Conservation (phyloP, 2,329 filamentous ascomycete species). For the Arthrobotrys entomopaga region DNA sequence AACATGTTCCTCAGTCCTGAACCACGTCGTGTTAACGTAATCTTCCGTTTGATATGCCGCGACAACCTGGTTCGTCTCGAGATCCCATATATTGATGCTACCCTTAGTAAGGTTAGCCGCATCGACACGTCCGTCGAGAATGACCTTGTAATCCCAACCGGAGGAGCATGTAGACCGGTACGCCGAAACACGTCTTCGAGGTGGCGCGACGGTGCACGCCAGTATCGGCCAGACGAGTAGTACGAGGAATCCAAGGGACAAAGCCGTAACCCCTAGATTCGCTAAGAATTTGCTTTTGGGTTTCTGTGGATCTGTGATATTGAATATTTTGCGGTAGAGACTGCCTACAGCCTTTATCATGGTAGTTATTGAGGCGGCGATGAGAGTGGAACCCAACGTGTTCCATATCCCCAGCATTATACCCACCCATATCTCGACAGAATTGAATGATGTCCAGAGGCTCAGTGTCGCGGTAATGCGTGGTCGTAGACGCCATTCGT, state of each 20-base stretch:
- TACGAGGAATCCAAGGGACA: constrained; percentile 1
- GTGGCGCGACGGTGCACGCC: constrained; percentile 26
- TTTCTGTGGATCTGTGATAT: background rate
- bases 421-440: constrained; percentile 29
- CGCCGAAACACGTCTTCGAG: constrained; percentile 5
- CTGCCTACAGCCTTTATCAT: background rate
- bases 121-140: constrained; percentile 27
- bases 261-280: background rate
- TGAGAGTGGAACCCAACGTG: constrained; percentile 10
- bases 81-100: constrained; percentile 19
- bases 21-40: constrained; percentile 38
- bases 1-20: constrained; percentile 26
- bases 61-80: background rate
- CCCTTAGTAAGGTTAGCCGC: constrained; percentile 29
- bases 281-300: background rate
- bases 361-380: background rate
- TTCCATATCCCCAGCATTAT: constrained; percentile 48
- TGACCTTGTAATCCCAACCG: constrained; percentile 39
- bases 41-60: constrained; percentile 8
- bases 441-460: constrained; percentile 24
- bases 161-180: constrained; percentile 23
- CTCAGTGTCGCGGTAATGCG: constrained; percentile 7
- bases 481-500: constrained; percentile 21
- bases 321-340: background rate
- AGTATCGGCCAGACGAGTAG: constrained; percentile 29